Evolutionary conservation across 2,329 filamentous ascomycete species (phyloP), one percentile per base, ranked within the genome.

Genomic region (Sarocladiaceae sp.): DNA sequence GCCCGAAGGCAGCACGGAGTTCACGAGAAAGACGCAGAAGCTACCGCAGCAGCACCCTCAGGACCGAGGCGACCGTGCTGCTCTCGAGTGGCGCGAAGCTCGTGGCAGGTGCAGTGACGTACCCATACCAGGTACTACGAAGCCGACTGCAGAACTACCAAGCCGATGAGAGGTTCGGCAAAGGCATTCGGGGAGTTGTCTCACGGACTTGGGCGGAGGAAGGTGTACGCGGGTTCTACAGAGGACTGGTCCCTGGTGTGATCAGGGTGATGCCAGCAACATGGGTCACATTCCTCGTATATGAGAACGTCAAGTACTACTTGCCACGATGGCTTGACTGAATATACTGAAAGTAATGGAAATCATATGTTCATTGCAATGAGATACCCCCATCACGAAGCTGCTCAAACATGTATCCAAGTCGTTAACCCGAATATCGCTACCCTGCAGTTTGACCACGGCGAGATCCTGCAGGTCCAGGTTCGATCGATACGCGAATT

Each of bases 211-310:
- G 88, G 84, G 72, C 64, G 51, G 86, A 88, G 59, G 92, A 97
- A 64, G 92, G 94, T 0, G 54, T 88, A 28, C 73, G 79, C 10
- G 93, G 93, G 0, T 97, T 97, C 69, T 99, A 97, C 69, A 90
- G 92, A 58, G 94, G 94, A 2, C 74, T 97, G 53, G 83, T 90
- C 36, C 92, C 93, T 1, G 96, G 93, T 58, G 79, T 96, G n/a
- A 75, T 96, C 50, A 82, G 94, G 55, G 94, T 97, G 25, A 76
- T 99, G 68, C 94, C 94, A 3, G 92, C 91, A 28, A 97, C 94
- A 3, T 96, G 94, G 82, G 90, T 97, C 51, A 97, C 93, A 1
- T 97, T 99, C 66, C 70, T 99, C 61, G 92, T 97, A 22, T 97
- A 97, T 70, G 94, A 99, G 74, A 97, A 97, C 68, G 86, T 87